Percentiles rank a stretch among this genome's conserved stretches.
Evolutionary conservation across 257 asterid species (phyloP).

Genomic region (Ophiorrhiza pumila): DNA sequence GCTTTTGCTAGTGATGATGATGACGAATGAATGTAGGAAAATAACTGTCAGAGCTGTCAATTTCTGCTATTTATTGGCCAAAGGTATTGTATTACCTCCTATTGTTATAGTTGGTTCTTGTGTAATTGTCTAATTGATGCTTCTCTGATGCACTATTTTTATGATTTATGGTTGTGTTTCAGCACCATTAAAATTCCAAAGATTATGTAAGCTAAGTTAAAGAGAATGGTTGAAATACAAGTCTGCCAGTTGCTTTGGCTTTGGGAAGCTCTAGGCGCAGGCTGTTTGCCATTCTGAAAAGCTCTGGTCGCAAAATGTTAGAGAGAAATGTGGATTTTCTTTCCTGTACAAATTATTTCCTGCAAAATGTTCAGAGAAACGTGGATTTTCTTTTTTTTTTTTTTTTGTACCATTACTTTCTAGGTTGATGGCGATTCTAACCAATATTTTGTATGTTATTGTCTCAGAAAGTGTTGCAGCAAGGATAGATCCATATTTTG

Average conservation of each 20-base stretch:
- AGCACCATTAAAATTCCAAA: slow-evolving; percentile 20
- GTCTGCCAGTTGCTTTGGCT: not conserved
- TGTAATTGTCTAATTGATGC: not conserved
- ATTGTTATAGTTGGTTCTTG: not conserved
- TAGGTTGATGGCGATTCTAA: not conserved
- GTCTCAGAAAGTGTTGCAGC: not conserved
- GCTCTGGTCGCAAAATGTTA: not conserved
- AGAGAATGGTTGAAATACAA: not conserved
- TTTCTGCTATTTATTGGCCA: slow-evolving; percentile 8
- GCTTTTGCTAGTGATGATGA: slow-evolving; percentile 37
- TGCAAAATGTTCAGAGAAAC: not conserved
- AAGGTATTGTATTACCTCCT: slow-evolving; percentile 15
- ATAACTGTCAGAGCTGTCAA: slow-evolving; percentile 31
- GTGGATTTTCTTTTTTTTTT: not conserved
- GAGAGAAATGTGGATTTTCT: not conserved
- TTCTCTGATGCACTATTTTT: not conserved
- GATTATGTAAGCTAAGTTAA: slow-evolving; percentile 6
- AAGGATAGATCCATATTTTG: not conserved
- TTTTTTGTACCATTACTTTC: not conserved
- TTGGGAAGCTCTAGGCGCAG: slow-evolving; percentile 8
- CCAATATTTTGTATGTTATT: not conserved
- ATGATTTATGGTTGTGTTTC: slow-evolving; percentile 19
- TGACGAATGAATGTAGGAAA: slow-evolving; percentile 34
- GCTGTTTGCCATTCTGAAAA: not conserved
- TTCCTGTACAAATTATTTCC: slow-evolving; percentile 6